Base-by-base conservation (phyloP, 306 rosid genomes). In the Neltuma alba region DNA sequence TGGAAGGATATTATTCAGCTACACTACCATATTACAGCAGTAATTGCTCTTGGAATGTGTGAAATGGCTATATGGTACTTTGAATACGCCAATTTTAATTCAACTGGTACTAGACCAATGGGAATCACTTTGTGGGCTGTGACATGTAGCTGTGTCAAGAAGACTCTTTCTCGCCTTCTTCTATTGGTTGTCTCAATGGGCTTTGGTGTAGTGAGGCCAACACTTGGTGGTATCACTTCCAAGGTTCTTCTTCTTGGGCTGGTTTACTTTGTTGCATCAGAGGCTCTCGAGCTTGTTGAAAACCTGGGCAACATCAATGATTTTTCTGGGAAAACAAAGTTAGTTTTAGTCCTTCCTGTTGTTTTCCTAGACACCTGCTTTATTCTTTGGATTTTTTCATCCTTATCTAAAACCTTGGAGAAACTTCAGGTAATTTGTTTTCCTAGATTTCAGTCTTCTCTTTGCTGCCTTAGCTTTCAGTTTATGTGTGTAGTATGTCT, bases 11-110 rank as follows among this genome's bases (percentile, higher is more conserved):
- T 92, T 16, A 84, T 89, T 31, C 98, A 94, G 37, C 74, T 94
- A 65, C 98, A 94, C 73, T 94, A 94, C 77, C 94, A 94, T 34
- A 92, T 94, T 40, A 94, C 98, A 12, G 88, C 89, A 5, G 96
- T 94, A 5, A 94, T 94, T 84, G 93, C 92, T 37, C 97, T 94
- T 48, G 98, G 97, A 21, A 94, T 94, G 98, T 92, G 97, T 25
- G 98, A 94, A 88, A 92, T 91, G 97, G 97, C 94, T 38, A 89
- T 94, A 5, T 94, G 98, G 98, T 94, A 94, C 82, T 94, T 92
- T 66, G 98, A 94, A 88, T 94, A 92, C 79, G 92, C 84, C 40
- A 94, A 94, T 76, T 90, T 94, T 79, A 94, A 94, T 87, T 88
- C 93, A 10, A 94, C 97, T 41, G 96, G 97, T 65, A 79, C 78